Evolutionary conservation across 2,329 filamentous ascomycete genomes (phyloP).

Genomic region (Pezicula carpinea): DNA sequence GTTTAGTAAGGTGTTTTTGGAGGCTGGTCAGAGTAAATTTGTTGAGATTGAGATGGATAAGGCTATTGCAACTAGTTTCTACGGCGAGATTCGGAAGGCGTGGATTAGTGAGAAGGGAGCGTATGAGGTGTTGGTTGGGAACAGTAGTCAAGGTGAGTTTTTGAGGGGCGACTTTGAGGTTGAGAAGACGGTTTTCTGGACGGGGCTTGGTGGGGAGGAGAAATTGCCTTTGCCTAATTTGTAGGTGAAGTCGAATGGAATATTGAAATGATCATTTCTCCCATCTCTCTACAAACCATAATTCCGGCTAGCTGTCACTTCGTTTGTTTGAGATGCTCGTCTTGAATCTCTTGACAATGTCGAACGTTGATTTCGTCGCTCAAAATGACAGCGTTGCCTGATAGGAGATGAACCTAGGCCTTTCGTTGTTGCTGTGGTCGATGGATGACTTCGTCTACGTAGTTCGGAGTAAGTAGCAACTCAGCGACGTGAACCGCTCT

Average conservation of each 20-base stretch:
- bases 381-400: too few relatives aligned
- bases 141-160: constrained; percentile 19
- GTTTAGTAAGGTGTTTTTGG: constrained; percentile 37
- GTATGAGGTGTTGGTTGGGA: constrained; percentile 35
- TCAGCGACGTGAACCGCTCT: too few relatives aligned
- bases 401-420: too few relatives aligned
- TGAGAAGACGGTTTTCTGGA: neutral
- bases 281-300: too few relatives aligned
- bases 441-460: too few relatives aligned
- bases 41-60: constrained; percentile 29
- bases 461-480: too few relatives aligned
- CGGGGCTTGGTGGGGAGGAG: neutral
- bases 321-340: too few relatives aligned
- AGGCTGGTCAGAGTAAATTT: constrained; percentile 29
- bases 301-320: too few relatives aligned
- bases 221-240: neutral
- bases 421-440: too few relatives aligned
- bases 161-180: neutral
- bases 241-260: neutral
- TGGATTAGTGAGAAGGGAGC: constrained; percentile 34
- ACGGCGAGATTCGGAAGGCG: constrained; percentile 34
- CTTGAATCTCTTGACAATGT: too few relatives aligned
- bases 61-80: constrained; percentile 32
- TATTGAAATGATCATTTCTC: neutral
- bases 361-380: too few relatives aligned